phyloP scores from a whole-genome alignment of 2,329 filamentous ascomycete species.

The Venturia nashicola region DNA sequence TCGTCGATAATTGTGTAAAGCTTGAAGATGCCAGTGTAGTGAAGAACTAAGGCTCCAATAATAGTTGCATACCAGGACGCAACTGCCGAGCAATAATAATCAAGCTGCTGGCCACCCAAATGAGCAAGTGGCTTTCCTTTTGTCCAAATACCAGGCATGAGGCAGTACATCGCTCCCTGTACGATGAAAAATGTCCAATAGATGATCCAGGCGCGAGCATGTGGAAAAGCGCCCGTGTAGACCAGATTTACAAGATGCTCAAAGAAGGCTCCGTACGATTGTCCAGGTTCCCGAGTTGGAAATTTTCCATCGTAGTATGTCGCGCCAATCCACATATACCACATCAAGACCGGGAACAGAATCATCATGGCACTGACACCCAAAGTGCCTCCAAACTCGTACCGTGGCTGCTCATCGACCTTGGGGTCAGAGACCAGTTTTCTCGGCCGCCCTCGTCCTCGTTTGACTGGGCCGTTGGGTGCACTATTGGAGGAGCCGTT shows the following conservation, averaged over 20 bases:
- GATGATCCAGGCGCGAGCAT: conserved; percentile 71
- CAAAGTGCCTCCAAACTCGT: conserved; percentile 80
- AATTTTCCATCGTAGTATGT: conserved; percentile 82
- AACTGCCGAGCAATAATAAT: conserved; percentile 89
- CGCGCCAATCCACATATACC: conserved; percentile 97
- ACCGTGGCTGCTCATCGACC: conserved; percentile 37
- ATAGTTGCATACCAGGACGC: conserved; percentile 82
- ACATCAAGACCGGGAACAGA: conserved; percentile 89
- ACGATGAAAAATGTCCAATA: conserved; percentile 92
- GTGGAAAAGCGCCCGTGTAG: conserved; percentile 77
- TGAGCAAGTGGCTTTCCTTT: conserved; percentile 82
- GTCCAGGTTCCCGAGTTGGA: conserved; percentile 51
- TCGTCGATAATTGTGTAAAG: conserved; percentile 89
- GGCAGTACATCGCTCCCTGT: conserved; percentile 70
- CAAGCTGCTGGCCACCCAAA: conserved; percentile 70
- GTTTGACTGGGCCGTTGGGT: conserved; percentile 1
- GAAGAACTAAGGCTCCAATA: conserved; percentile 54
- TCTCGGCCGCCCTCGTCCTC: conserved; percentile 6
- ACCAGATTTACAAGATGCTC: conserved; percentile 58
- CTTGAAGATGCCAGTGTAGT: conserved; percentile 74
- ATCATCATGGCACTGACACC: conserved; percentile 80
- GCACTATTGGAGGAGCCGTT: conserved; percentile 16
- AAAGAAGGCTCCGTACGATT: conserved; percentile 60
- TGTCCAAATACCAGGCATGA: conserved; percentile 75
- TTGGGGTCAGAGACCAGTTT: conserved; percentile 17